Conservation (phyloP, 345 rosid genomes). For the Tarenaya hassleriana region DNA sequence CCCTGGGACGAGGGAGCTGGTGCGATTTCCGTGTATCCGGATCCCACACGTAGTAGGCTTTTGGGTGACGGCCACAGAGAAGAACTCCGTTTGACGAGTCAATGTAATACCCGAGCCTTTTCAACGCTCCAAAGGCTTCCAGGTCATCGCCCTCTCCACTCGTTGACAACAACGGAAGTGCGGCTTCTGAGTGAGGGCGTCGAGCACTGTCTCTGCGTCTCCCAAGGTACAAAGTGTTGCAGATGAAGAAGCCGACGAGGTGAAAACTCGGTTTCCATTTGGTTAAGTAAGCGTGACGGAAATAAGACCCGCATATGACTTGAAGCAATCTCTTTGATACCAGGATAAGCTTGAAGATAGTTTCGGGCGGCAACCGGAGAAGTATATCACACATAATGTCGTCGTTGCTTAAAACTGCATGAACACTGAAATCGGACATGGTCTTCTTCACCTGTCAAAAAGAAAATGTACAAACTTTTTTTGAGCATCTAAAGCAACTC, state of each 20-base stretch:
- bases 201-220: conserved; percentile 28
- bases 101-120: conserved; percentile 51
- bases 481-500: too few relatives aligned
- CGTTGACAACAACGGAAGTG: conserved; percentile 52
- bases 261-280: conserved; percentile 39
- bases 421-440: conserved; percentile 15
- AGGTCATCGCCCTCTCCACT: conserved; percentile 52
- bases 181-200: conserved; percentile 46
- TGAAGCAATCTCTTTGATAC: conserved; percentile 60
- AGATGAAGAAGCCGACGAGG: conserved; percentile 52
- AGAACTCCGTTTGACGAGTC: conserved; percentile 58
- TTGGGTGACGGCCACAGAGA: conserved; percentile 69
- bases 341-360: conserved; percentile 31
- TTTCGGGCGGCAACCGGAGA: conserved; percentile 44
- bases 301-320: conserved; percentile 39
- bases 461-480: too few relatives aligned
- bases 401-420: conserved; percentile 38
- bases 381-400: conserved; percentile 49
- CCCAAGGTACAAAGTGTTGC: conserved; percentile 47
- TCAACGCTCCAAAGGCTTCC: conserved; percentile 37
- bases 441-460: conserved; percentile 21
- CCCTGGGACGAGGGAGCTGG: conserved; percentile 49
- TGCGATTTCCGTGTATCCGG: conserved; percentile 28
- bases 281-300: conserved; percentile 37
- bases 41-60: conserved; percentile 54